Base-by-base conservation (phyloP, 2,329 filamentous ascomycete species). In the Ceratocystis albifundus region DNA sequence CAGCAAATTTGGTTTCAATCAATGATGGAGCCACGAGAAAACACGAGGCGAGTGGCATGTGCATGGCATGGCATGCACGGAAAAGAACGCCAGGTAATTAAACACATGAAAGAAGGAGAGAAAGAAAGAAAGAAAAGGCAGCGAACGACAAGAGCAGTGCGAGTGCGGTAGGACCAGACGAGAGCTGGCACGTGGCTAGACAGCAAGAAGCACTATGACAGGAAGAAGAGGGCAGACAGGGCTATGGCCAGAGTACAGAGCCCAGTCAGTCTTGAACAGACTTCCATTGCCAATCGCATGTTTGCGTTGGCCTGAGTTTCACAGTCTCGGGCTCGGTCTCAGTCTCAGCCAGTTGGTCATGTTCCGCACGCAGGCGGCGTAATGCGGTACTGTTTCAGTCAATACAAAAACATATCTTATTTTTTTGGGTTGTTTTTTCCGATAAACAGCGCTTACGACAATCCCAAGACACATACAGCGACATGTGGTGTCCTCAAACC, bases 321-420 rank as follows among this genome's bases (percentile, higher is more conserved):
- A 36, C 50, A 48, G 17, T 48, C 17, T 48, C 48, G 22, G 48
- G 30, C 28, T 36, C 55, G 32, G 55, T 59, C 55, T 59, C 55
- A 59, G 55, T 30, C 55, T 59, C 55, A 59, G 55, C n/a, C 55
- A 59, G 28, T 59, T 36, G 28, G 12, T 25, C 55, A 59, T 59
- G 25, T 32, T 30, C 28, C 12, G 15, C 28, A 41, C 36, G 36
- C 36, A 41, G 36, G 36, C 36, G 36, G 36, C 36, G 36, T 41
- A 36, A 28, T 32, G 15, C 12, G 25, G 55, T 20, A 30, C 7
- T 32, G 55, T 59, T 59, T 59, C 55, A n/a, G 55, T 59, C 22
- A 30, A 17, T 32, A 17, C 48, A 12, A 20, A 36, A 28, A 17
- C 55, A 8, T n/a, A 36, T 59, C 7, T 30, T 59, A 59, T 28